Conservation (phyloP, 306 rosid species). For the Rosa multiflora region DNA sequence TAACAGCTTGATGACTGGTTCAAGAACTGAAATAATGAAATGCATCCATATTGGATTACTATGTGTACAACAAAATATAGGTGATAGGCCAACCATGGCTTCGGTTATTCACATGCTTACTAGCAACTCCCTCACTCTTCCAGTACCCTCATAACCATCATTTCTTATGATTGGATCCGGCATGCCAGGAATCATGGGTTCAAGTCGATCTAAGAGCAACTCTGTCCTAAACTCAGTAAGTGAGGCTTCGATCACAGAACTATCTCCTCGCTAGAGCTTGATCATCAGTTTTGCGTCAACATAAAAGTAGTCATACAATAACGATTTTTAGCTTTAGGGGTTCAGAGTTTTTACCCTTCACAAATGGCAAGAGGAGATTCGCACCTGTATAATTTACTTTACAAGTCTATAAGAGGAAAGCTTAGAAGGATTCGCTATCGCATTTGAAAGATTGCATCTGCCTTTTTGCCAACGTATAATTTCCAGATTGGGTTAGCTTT, state of each 20-base stretch:
- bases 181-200: neutral
- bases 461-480: neutral
- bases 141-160: too few relatives aligned
- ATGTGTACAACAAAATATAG: too few relatives aligned
- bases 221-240: neutral
- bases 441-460: neutral
- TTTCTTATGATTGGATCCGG: too few relatives aligned
- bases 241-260: neutral
- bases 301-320: neutral
- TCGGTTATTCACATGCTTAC: too few relatives aligned
- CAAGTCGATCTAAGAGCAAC: neutral
- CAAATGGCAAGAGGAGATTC: neutral
- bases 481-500: neutral
- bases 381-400: neutral
- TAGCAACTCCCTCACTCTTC: too few relatives aligned
- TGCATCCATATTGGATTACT: too few relatives aligned
- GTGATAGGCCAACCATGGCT: too few relatives aligned
- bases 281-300: neutral
- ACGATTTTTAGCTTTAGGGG: neutral
- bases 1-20: too few relatives aligned
- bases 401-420: neutral
- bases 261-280: neutral
- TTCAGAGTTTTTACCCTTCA: neutral
- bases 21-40: too few relatives aligned
- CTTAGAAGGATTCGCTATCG: neutral